Base-by-base conservation (phyloP, 495 filamentous ascomycete genomes). In the Penicillium taxi region DNA sequence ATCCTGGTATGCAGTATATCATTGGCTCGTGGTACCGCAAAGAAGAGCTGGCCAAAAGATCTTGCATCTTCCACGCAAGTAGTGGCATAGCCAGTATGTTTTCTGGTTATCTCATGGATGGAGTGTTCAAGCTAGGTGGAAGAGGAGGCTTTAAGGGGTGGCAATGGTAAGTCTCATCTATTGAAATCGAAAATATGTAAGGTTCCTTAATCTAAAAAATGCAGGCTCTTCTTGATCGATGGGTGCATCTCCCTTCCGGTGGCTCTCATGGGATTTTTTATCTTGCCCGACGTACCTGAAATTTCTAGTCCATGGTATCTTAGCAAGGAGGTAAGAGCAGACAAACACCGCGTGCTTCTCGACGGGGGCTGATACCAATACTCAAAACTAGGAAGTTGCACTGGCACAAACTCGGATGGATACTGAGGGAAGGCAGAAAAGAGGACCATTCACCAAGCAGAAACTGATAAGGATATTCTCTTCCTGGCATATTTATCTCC, bases 51-150 rank as follows among this genome's bases (percentile, higher is more conserved):
- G 64, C 74, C 35, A 64, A 77, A 42, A 59, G 78, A 11, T 72
- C 72, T n/a, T 78, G 74, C 36, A 78, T 82, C 21, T 79, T 81
- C 52, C 73, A 78, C 26, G 70, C 71, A 0, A 70, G 60, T 35
- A 65, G 73, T 19, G 62, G 66, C 12, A 64, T 78, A 32, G 68
- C 69, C 30, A 50, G 56, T 26, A 75, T 80, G 71, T 72, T 79
- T 42, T 73, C 69, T 0, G 75, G 75, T 5, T 75, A 66, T 34
- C 61, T 83, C 1, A 70, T 75, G 67, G 63, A 73, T 0, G 74
- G 65, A 0, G 74, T 73, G 7, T 74, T 72, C 42, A 54, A 55
- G 22, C 64, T 62, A 45, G 70, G 61, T 14, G 75, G 73, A 2
- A 42, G 38, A 4, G 49, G 56, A 24, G 75, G 77, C 6, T 68